These are phyloP conservation scores for Suillus subalutaceus DNA, from an alignment of 768 basidiomycete species.

Conservation along the genomic window DNA sequence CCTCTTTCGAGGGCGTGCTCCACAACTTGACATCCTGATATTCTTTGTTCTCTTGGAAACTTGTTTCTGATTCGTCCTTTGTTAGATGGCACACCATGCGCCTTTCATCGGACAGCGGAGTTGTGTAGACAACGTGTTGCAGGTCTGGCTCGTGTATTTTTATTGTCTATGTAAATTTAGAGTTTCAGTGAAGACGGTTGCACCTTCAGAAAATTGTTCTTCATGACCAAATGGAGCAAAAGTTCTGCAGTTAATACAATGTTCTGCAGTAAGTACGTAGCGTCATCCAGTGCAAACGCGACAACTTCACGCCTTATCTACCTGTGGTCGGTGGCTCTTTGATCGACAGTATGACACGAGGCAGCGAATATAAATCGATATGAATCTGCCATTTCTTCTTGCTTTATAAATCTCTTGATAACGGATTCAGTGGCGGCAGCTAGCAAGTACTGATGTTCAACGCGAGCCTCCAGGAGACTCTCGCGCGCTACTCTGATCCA, in stretches of 20 bases:
- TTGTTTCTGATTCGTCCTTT: constrained; percentile 15
- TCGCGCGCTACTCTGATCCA: constrained; percentile 2
- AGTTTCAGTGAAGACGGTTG: background rate
- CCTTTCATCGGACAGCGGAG: background rate
- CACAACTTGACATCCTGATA: constrained; percentile 64
- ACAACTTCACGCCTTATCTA: background rate
- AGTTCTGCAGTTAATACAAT: background rate
- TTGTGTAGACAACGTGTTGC: background rate
- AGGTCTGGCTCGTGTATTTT: background rate
- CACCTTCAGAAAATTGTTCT: background rate
- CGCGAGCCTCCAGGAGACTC: background rate
- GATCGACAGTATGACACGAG: background rate
- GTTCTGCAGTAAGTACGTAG: background rate
- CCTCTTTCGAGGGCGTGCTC: constrained; percentile 68
- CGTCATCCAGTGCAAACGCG: background rate
- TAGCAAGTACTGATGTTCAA: background rate
- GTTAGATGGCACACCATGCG: background rate
- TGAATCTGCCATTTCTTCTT: background rate
- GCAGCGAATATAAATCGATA: background rate
- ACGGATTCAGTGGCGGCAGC: background rate
- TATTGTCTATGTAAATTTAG: background rate
- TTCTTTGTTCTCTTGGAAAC: background rate
- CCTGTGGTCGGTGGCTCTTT: background rate
- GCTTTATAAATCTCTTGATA: background rate
- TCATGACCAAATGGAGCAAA: background rate